A percentile compares a stretch with the other conserved stretches of the same genome.
Evolutionary conservation across 331 rosid genomes (phyloP).

Genomic region (Erythrophleum ivorense): DNA sequence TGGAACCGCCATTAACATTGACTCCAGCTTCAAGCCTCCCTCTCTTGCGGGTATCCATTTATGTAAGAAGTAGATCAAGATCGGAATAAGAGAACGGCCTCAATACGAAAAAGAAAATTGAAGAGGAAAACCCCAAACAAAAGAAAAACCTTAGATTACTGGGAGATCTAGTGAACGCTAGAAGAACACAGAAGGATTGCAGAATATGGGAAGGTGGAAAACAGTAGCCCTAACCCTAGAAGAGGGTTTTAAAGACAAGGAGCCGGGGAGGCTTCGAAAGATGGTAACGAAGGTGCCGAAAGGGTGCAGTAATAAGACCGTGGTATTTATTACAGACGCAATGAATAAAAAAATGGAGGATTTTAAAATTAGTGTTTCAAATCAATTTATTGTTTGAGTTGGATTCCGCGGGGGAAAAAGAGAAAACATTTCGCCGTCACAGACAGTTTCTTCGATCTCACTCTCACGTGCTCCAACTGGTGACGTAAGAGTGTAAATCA

Average conservation of each 20-base stretch:
- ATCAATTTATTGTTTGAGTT: not conserved
- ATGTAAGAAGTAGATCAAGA: slow-evolving; percentile 49
- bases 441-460: not conserved
- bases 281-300: too few species aligned
- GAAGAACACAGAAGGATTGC: not conserved
- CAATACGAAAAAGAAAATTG: not conserved
- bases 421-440: not conserved
- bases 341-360: not conserved
- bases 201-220: not conserved
- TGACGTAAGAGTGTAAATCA: not conserved
- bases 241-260: slow-evolving; percentile 28
- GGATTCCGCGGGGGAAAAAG: not conserved
- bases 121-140: not conserved
- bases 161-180: not conserved
- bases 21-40: slow-evolving; percentile 58
- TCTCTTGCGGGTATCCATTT: slow-evolving; percentile 75
- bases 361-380: slow-evolving; percentile 20
- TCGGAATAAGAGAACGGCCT: slow-evolving; percentile 36
- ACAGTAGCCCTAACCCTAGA: slow-evolving; percentile 50
- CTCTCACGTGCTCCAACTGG: not conserved
- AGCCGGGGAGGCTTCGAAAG: slow-evolving; percentile 19
- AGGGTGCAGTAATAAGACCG: not conserved
- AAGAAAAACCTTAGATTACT: not conserved
- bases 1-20: slow-evolving; percentile 59
- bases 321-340: not conserved